A percentile compares a stretch with the other conserved stretches of the same genome.
Evolutionary conservation across 2,329 filamentous ascomycete species (phyloP).

Genomic region (Magnaporthiopsis poae): DNA sequence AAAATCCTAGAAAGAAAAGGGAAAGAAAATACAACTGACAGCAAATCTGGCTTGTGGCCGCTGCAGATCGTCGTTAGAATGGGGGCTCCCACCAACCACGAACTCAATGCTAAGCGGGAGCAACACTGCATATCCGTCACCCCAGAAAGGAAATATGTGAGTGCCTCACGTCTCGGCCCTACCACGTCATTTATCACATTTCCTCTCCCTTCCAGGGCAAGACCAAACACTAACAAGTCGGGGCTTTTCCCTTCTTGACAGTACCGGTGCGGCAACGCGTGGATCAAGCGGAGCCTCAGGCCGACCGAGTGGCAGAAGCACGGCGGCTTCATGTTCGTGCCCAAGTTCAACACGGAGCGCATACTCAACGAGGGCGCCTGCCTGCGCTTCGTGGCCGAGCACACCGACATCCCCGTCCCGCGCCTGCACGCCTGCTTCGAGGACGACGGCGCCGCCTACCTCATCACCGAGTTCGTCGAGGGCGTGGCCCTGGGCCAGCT

Average conservation of each 20-base stretch:
- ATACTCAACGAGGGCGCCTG: conserved; percentile 22
- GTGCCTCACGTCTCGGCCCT: background rate
- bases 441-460: conserved; percentile 22
- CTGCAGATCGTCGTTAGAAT: conserved; percentile 3
- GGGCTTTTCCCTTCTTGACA: conserved; percentile 10
- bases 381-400: conserved; percentile 16
- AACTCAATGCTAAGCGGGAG: conserved; percentile 11
- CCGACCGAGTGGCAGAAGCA: conserved; percentile 21
- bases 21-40: background rate
- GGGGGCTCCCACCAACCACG: conserved; percentile 9
- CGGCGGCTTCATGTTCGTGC: conserved; percentile 20
- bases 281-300: conserved; percentile 23
- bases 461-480: conserved; percentile 22
- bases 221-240: conserved; percentile 1
- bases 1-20: too few relatives aligned
- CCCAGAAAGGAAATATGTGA: conserved; percentile 11
- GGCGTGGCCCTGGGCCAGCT: conserved; percentile 22
- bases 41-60: background rate
- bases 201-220: background rate
- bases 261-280: conserved; percentile 18
- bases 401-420: conserved; percentile 22
- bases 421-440: conserved; percentile 19
- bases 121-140: conserved; percentile 9
- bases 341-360: conserved; percentile 20
- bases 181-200: background rate